A percentile compares a stretch with the other conserved stretches of the same genome.
Evolutionary conservation across 495 filamentous ascomycete genomes (phyloP).

Genomic region (Penicillium desertorum): DNA sequence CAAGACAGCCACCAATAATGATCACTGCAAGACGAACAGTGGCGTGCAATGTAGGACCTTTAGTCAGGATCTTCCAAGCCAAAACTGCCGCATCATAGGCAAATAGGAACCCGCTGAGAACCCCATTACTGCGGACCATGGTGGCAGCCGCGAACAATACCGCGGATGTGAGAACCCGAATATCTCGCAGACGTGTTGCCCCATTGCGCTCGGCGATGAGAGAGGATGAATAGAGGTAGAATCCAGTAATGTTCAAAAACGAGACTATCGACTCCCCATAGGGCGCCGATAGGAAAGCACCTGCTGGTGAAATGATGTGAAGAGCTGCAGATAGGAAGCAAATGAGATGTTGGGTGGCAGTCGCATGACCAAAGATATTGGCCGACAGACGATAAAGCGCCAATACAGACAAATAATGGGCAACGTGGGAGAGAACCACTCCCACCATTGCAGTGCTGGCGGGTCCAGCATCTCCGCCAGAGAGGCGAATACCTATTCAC

Average conservation of each 20-base stretch:
- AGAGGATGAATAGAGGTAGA: slow-evolving; percentile 65
- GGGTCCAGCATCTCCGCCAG: slow-evolving; percentile 26
- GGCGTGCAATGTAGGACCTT: slow-evolving; percentile 25
- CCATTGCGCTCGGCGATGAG: slow-evolving; percentile 35
- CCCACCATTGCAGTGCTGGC: slow-evolving; percentile 49
- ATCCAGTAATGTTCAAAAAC: slow-evolving; percentile 72
- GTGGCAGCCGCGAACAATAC: slow-evolving; percentile 70
- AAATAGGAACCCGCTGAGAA: slow-evolving; percentile 77
- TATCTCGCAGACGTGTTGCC: slow-evolving; percentile 34
- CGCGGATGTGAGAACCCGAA: slow-evolving; percentile 58
- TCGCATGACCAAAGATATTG: slow-evolving; percentile 36
- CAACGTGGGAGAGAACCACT: slow-evolving; percentile 62
- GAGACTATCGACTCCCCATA: slow-evolving; percentile 81
- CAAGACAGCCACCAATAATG: slow-evolving; percentile 61
- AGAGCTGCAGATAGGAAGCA: slow-evolving; percentile 67
- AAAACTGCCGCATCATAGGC: slow-evolving; percentile 54
- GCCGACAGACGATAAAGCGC: slow-evolving; percentile 60
- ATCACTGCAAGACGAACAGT: slow-evolving; percentile 53
- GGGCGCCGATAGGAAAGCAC: slow-evolving; percentile 85
- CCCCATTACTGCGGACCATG: slow-evolving; percentile 79
- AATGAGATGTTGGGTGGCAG: slow-evolving; percentile 38
- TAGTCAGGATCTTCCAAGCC: slow-evolving; percentile 32
- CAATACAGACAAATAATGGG: slow-evolving; percentile 74
- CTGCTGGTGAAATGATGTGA: slow-evolving; percentile 83
- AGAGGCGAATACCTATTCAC: slow-evolving; percentile 26